Conservation (phyloP, 495 filamentous ascomycete species). For the Cudoniella acicularis region DNA sequence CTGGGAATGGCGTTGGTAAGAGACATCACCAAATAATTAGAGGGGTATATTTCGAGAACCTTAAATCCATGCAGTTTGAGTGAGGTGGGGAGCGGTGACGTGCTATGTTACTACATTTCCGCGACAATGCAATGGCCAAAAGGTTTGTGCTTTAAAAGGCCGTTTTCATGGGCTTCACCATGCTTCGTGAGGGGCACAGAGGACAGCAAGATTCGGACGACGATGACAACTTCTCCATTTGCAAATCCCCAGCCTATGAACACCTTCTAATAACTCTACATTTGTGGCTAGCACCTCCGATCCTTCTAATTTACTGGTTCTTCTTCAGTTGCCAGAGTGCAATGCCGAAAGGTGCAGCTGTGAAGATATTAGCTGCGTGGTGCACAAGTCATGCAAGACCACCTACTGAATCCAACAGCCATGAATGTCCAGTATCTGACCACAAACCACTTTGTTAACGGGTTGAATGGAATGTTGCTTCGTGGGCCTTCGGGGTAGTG, state of each 20-base stretch:
- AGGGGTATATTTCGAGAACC: background rate
- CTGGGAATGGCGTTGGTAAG: background rate
- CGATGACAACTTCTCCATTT: conserved; percentile 1
- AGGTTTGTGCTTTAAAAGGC: no score
- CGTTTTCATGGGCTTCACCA: background rate
- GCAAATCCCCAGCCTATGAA: background rate
- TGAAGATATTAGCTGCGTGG: background rate
- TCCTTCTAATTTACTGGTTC: conserved; percentile 18
- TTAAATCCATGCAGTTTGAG: background rate
- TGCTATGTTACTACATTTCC: no score
- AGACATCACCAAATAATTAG: background rate
- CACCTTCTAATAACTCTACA: conserved; percentile 17
- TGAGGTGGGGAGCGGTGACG: no score
- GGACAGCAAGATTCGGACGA: background rate
- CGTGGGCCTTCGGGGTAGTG: conserved; percentile 97
- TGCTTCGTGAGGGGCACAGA: background rate
- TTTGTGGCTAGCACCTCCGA: background rate
- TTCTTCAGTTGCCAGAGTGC: conserved; percentile 30
- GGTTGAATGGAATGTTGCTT: conserved; percentile 95
- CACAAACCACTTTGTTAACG: conserved; percentile 78
- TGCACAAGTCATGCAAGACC: background rate
- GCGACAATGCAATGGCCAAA: no score
- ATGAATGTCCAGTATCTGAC: conserved; percentile 76
- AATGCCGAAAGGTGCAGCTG: conserved; percentile 23
- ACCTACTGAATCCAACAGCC: conserved; percentile 25